Evolutionary conservation across 805 yeast genomes (phyloP), one percentile per base, ranked within the genome.

Genomic region (Candida vaughaniae): DNA sequence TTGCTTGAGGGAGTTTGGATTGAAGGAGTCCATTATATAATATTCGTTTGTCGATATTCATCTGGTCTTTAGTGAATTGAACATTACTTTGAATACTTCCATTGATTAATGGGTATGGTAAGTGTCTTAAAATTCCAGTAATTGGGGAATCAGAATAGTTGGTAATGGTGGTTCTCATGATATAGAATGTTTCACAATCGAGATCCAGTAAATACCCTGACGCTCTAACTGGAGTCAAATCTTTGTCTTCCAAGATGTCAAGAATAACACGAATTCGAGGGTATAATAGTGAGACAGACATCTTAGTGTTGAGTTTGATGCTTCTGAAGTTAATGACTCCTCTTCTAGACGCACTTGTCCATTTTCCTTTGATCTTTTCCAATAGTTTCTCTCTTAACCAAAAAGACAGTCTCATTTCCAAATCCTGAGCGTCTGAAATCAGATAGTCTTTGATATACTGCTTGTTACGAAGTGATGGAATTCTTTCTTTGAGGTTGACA

Each of bases 381-480:
- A 91, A 62, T 1, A 93, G 55, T 42, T 73, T 71, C 39, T 83
- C 79, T 39, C 95, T 64, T 45, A 84, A 75, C 99, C 99, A 91
- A 57, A 89, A 93, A 2, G 76, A 63, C 43, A 79, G 81, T 39
- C 78, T 69, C 60, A 78, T 74, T 36, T 67, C 73, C 29, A 49
- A 49, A 23, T 74, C 81, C 42, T 85, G 87, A 7, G 76, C 79
- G 32, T 69, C 74, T 0, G 77, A 66, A 5, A 75, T 64, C 42
- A 64, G 75, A 42, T 69, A 64, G 49, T 77, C 82, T 22, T 78
- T 71, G 14, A 86, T 70, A 53, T 78, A 85, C 60, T 89, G 96
- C 43, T 78, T 78, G 23, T 78, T 73, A 16, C 83, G 59, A 23
- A 87, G 60, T 22, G 85, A 80, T 15, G 96, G 96, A 18, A 90